phyloP scores from a whole-genome alignment of 2,329 filamentous ascomycete genomes.

The Bipolaris sorokiniana region DNA sequence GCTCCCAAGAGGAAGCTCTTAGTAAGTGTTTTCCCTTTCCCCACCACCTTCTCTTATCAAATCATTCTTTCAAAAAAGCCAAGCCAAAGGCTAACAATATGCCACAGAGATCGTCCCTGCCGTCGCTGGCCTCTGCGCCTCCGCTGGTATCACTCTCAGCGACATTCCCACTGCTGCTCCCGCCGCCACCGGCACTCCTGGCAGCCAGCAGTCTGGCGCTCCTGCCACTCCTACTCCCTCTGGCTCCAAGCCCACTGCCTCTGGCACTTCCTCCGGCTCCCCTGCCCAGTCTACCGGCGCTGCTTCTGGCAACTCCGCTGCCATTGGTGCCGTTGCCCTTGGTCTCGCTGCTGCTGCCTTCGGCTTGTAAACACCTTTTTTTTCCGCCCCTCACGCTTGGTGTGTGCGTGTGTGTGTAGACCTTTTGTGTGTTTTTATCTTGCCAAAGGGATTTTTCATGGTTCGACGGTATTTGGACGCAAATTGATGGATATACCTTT shows the following conservation, averaged over 20 bases:
- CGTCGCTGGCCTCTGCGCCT: slow-evolving; percentile 36
- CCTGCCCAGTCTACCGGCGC: slow-evolving; percentile 2
- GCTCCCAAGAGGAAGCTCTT: slow-evolving; percentile 47
- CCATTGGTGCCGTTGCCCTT: slow-evolving; percentile 12
- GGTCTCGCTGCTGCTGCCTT: slow-evolving; percentile 16
- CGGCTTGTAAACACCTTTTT: slow-evolving; percentile 28
- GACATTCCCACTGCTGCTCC: slow-evolving; percentile 25
- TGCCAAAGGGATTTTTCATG: no score
- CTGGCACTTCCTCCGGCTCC: slow-evolving; percentile 1
- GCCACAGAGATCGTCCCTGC: slow-evolving; percentile 30
- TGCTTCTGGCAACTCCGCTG: slow-evolving; percentile 22
- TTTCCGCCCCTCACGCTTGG: not conserved
- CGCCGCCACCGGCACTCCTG: slow-evolving; percentile 7
- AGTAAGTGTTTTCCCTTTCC: slow-evolving; percentile 41
- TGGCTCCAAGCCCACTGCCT: slow-evolving; percentile 12
- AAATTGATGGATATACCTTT: no score
- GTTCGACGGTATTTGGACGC: no score
- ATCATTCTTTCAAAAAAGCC: no score
- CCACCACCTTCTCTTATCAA: not conserved
- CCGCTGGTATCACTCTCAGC: slow-evolving; percentile 35
- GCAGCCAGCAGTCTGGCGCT: not conserved
- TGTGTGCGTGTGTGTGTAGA: not conserved
- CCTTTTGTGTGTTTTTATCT: no score
- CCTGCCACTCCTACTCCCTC: not conserved
- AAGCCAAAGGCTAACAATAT: not conserved